Percentiles rank a stretch among this genome's conserved stretches.
phyloP scores from a whole-genome alignment of 169 alveolate genomes.

The Sarcocystis neurona region DNA sequence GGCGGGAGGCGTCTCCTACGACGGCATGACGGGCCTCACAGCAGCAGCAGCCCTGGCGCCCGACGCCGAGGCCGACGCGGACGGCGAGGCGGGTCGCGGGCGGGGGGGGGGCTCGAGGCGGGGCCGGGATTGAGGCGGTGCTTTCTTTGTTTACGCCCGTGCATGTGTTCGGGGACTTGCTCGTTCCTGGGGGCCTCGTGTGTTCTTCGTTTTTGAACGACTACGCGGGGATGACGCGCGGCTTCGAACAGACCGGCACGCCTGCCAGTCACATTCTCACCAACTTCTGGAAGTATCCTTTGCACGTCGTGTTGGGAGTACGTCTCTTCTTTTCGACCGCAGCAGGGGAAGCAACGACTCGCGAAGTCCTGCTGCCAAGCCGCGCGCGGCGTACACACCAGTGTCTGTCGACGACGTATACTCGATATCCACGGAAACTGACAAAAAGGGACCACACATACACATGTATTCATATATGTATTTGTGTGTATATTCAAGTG shows the following conservation, averaged over 20 bases:
- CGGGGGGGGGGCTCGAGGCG: too few species aligned
- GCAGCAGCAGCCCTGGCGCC: slow-evolving; percentile 66
- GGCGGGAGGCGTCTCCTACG: slow-evolving; percentile 74
- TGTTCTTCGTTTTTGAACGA: slow-evolving; percentile 71
- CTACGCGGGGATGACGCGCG: slow-evolving; percentile 69
- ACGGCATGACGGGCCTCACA: slow-evolving; percentile 74
- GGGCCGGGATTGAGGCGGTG: too few species aligned
- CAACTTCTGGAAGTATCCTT: slow-evolving; percentile 63
- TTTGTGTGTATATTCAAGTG: too few species aligned
- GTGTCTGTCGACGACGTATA: too few species aligned
- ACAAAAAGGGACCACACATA: too few species aligned
- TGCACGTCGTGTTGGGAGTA: slow-evolving; percentile 66
- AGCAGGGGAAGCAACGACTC: too few species aligned
- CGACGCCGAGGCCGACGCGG: slow-evolving; percentile 59
- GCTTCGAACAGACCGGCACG: slow-evolving; percentile 71
- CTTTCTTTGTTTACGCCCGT: slow-evolving; percentile 66
- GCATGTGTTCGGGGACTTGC: slow-evolving; percentile 71
- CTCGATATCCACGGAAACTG: too few species aligned
- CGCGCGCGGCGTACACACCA: too few species aligned
- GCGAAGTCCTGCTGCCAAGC: too few species aligned
- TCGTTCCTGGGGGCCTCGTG: slow-evolving; percentile 72
- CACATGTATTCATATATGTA: too few species aligned
- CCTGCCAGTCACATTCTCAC: slow-evolving; percentile 68
- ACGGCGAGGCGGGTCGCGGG: too few species aligned
- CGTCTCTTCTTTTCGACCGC: too few species aligned